phyloP scores from a whole-genome alignment of 257 asterid genomes.

The Jasminum sambac region DNA sequence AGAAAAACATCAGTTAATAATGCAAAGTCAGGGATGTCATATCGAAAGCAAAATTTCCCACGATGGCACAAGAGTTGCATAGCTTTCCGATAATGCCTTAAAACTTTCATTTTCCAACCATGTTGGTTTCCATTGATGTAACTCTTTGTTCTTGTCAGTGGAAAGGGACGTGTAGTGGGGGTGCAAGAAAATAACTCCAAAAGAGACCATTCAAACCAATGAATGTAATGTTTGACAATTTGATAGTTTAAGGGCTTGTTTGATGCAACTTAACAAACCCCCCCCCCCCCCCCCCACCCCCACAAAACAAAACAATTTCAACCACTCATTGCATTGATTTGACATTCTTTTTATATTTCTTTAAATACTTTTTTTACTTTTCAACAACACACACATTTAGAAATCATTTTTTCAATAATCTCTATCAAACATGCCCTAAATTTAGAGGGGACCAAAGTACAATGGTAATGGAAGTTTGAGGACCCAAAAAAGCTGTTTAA shows the following conservation, averaged over 20 bases:
- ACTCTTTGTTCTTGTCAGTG: neutral
- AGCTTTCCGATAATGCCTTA: neutral
- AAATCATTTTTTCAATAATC: too few species aligned
- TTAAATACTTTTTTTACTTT: too few species aligned
- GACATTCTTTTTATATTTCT: too few species aligned
- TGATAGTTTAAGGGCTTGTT: too few species aligned
- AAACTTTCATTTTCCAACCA: neutral
- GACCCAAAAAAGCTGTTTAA: neutral
- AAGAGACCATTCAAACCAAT: neutral
- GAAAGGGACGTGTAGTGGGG: neutral
- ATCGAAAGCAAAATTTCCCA: neutral
- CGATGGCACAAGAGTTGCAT: neutral
- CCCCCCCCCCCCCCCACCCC: too few species aligned
- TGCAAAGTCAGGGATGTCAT: neutral
- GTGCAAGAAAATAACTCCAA: neutral
- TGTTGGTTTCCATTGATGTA: neutral
- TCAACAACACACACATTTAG: too few species aligned
- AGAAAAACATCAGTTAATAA: constrained; percentile 12
- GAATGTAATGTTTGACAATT: neutral
- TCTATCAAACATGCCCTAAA: too few species aligned
- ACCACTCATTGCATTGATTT: too few species aligned
- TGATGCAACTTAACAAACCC: too few species aligned
- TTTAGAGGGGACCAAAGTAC: neutral
- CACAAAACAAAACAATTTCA: too few species aligned
- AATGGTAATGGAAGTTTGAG: neutral